These are phyloP conservation scores for Vigna unguiculata DNA, from an alignment of 306 rosid genomes.

Conservation along the genomic window DNA sequence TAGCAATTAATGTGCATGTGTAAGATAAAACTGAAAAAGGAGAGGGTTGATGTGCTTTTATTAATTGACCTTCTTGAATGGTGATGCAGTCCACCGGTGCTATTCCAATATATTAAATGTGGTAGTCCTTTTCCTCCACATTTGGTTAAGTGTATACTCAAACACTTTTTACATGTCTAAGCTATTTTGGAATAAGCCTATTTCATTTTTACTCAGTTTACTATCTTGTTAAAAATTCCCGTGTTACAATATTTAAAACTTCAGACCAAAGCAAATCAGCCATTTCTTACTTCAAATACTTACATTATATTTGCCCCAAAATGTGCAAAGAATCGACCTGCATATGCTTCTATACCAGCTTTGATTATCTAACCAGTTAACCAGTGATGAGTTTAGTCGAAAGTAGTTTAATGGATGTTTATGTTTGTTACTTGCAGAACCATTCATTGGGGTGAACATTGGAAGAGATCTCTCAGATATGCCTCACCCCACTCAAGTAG, in stretches of 20 bases:
- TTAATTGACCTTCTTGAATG: conserved; percentile 28
- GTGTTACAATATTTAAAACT: conserved; percentile 10
- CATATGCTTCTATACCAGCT: not conserved
- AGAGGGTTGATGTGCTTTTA: conserved; percentile 12
- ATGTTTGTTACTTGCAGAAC: conserved; percentile 58
- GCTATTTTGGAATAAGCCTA: not conserved
- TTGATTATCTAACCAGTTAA: not conserved
- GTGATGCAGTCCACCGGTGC: conserved; percentile 32
- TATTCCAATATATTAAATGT: conserved; percentile 30
- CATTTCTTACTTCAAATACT: not conserved
- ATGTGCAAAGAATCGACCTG: not conserved
- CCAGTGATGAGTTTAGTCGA: not conserved
- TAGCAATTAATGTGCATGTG: not conserved
- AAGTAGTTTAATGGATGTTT: conserved; percentile 1
- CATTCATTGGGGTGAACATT: conserved; percentile 78
- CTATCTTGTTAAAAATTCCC: not conserved
- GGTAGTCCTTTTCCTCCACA: conserved; percentile 27
- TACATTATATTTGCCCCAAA: not conserved
- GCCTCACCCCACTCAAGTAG: conserved; percentile 96
- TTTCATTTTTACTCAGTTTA: not conserved
- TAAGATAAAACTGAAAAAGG: not conserved
- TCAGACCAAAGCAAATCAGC: not conserved
- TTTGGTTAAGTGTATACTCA: conserved; percentile 17
- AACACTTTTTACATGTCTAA: not conserved
- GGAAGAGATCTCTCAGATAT: conserved; percentile 82